These are phyloP conservation scores for Metschnikowia orientalis DNA, from an alignment of 805 yeast species.

Conservation along the genomic window DNA sequence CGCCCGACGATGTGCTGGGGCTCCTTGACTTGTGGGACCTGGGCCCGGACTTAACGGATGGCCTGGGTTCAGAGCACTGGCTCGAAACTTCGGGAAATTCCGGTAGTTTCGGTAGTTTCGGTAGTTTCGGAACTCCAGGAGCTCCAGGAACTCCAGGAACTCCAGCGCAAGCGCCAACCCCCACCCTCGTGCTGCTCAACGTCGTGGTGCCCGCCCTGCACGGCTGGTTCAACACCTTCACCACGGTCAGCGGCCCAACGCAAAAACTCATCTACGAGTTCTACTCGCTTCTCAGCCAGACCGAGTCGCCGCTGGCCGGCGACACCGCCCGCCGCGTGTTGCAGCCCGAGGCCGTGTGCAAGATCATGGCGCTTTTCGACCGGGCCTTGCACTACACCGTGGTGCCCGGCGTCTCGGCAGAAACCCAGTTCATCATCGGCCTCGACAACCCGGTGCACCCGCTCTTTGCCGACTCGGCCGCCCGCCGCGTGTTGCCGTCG, in stretches of 20 bases:
- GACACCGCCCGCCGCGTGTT: constrained; percentile 8
- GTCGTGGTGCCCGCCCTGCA: constrained; percentile 14
- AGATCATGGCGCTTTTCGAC: constrained; percentile 15
- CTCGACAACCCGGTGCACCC: constrained; percentile 18
- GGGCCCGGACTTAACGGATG: no score
- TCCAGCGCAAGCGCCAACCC: constrained; percentile 1
- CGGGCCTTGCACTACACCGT: constrained; percentile 13
- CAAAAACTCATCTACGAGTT: constrained; percentile 11
- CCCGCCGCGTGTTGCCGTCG: constrained; percentile 11
- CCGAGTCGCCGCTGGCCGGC: not conserved
- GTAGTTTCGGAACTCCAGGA: no score
- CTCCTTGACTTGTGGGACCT: constrained; percentile 10
- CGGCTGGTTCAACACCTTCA: constrained; percentile 16
- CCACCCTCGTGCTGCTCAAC: constrained; percentile 10
- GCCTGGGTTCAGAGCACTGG: no score
- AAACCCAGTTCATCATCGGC: constrained; percentile 8
- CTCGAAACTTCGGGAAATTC: constrained; percentile 3
- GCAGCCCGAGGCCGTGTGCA: constrained; percentile 13
- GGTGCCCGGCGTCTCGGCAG: constrained; percentile 13
- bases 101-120: no score
- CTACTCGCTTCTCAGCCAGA: constrained; percentile 9
- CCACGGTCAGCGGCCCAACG: constrained; percentile 13
- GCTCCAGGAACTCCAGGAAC: not conserved
- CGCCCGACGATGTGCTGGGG: constrained; percentile 7
- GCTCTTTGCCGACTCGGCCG: constrained; percentile 6